Evolutionary conservation across 768 basidiomycete genomes (phyloP), one percentile per base, ranked within the genome.

Genomic region (Gymnopilus dilepis): DNA sequence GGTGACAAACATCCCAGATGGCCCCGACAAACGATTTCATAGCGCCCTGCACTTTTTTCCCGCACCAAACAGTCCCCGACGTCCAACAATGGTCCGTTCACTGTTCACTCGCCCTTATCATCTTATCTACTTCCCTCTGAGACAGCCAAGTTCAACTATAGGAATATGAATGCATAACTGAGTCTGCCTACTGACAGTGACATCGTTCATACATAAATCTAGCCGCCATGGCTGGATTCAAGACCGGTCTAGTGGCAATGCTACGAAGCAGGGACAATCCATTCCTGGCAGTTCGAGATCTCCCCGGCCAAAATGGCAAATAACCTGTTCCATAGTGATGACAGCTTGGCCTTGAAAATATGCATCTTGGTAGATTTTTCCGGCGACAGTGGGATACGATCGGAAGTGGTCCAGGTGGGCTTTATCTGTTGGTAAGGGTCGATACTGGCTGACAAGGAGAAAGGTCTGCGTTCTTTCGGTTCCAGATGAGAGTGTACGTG

Each of bases 371-470:
- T 48, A 48, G 12, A 48, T 12, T 30, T 48, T 48, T 2, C 47
- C 47, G 8, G 47, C 22, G 24, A n/a, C 28, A 5, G 15, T 3
- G 6, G 47, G 22, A 12, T 26, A 48, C 12, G 24, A 9, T 11
- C 47, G 47, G 24, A 26, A 48, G 47, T 26, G 11, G 17, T 48
- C 47, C 3, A 48, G 47, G 9, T 59, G 17, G 9, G 6, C 12
- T 37, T 34, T 38, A 3, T 51, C 26, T 8, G 15, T 9, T 6
- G 59, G 59, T n/a, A 60, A 24, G 17, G 43, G 33, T 17, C 22
- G 30, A 31, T 34, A 59, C 34, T 59, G 58, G 8, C 52, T 52
- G 11, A 59, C 19, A n/a, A 59, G n/a, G 30, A 59, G 50, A 47
- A 59, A 59, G 4, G 58, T 59, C 28, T 59, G 33, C 24, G 47